Base-by-base conservation (phyloP, 805 yeast genomes). In the Alloascoidea hylecoeti region DNA sequence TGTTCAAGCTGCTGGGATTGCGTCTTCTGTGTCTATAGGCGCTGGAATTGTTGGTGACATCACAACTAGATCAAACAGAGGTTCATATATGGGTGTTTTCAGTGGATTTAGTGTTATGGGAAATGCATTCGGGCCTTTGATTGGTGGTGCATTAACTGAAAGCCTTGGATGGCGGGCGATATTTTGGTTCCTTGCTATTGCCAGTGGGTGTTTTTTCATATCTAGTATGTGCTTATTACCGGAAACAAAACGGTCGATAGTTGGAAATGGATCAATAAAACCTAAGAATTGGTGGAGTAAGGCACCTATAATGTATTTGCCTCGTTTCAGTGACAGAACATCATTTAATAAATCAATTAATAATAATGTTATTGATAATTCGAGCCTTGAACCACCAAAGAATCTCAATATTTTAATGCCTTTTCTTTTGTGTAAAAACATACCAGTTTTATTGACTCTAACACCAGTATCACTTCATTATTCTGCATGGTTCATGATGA, bases 31-130 rank as follows among this genome's bases (percentile, higher is more conserved):
- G 16, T 75, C 94, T 2, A 66, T 84, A 2, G 65, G 68, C 30
- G 65, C 78, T 2, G 92, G 92, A 1, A 66, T 78, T 0, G 70
- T 80, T 39, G 89, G 86, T 5, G 95, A 85, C 57, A 58, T 78
- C 16, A 73, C 85, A 2, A 67, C 75, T 0, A 60, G 77, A 17
- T 65, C 61, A 5, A 74, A 75, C 41, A 65, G 95, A 46, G 95
- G 94, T 13, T 69, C 75, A 2, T 68, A 70, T 45, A 73, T 77
- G 34, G 92, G 94, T 0, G 47, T 76, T 14, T 70, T 73, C 1
- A 52, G 72, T 14, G 89, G 94, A 0, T 60, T 76, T 34, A 72
- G 77, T 14, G 63, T 80, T 19, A 46, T 80, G 4, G 94, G 94
- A 1, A 78, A 77, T 48, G 85, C 84, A 2, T 63, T 84, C 44